These are phyloP conservation scores for Picochlorum sp. DNA, from an alignment of 139 green algal genomes.

Conservation along the genomic window DNA sequence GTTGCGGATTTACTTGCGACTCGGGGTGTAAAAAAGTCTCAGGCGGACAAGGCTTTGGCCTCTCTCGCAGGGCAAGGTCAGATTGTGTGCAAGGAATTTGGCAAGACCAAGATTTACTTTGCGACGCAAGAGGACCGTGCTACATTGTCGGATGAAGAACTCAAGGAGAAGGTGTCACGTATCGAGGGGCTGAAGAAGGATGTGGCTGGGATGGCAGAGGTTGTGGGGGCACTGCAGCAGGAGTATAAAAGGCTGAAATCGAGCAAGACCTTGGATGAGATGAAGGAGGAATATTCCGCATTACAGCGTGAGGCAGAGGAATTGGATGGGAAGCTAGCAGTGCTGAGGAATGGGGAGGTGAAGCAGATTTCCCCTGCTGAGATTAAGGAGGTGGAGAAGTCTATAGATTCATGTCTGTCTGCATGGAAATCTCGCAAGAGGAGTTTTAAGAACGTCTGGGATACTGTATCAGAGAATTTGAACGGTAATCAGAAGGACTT, in stretches of 20 bases:
- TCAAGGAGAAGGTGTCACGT: not conserved
- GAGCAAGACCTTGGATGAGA: slow-evolving; percentile 29
- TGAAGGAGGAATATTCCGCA: slow-evolving; percentile 10
- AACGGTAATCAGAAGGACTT: slow-evolving; percentile 60
- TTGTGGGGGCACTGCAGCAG: no score
- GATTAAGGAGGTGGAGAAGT: slow-evolving; percentile 11
- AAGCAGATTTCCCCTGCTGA: slow-evolving; percentile 14
- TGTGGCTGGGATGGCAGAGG: not conserved
- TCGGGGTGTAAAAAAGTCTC: slow-evolving; percentile 61
- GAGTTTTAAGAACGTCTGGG: slow-evolving; percentile 65
- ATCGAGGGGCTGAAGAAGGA: not conserved
- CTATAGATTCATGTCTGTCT: not conserved
- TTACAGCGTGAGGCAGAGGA: slow-evolving; percentile 14
- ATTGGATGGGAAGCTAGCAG: slow-evolving; percentile 12
- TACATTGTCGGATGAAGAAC: not conserved
- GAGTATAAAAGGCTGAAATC: not conserved
- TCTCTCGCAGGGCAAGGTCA: slow-evolving; percentile 34
- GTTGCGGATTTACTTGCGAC: slow-evolving; percentile 54
- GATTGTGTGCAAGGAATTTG: slow-evolving; percentile 52
- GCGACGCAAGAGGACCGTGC: slow-evolving; percentile 38
- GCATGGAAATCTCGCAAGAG: slow-evolving; percentile 14
- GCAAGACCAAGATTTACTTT: slow-evolving; percentile 62
- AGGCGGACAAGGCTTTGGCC: slow-evolving; percentile 53
- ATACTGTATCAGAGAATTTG: slow-evolving; percentile 58
- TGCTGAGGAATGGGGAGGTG: slow-evolving; percentile 6